Conservation (phyloP, 2,329 filamentous ascomycete genomes). For the Neodidymelliopsis sp. region DNA sequence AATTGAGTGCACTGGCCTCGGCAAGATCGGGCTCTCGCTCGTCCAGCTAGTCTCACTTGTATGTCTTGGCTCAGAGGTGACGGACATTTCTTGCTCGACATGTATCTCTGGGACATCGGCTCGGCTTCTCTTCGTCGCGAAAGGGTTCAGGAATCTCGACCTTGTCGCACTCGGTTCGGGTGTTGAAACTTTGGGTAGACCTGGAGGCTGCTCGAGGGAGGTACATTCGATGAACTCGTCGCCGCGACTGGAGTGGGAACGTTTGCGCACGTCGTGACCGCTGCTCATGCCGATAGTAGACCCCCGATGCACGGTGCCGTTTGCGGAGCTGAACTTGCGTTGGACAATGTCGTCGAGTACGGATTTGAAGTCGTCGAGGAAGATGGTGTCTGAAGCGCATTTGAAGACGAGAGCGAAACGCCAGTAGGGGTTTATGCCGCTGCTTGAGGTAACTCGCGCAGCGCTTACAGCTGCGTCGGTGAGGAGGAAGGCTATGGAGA, state of each 20-base stretch:
- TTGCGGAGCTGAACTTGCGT: slow-evolving; percentile 32
- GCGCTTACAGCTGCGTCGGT: slow-evolving; percentile 43
- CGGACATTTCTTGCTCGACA: slow-evolving; percentile 32
- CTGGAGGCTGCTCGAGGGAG: slow-evolving; percentile 17
- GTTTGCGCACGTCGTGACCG: slow-evolving; percentile 15
- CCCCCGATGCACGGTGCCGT: slow-evolving; percentile 22
- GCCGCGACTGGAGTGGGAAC: slow-evolving; percentile 26
- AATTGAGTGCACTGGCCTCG: slow-evolving; percentile 25
- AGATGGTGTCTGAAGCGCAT: slow-evolving; percentile 47
- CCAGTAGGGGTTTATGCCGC: slow-evolving; percentile 49
- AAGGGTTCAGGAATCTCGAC: slow-evolving; percentile 24
- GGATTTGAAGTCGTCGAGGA: slow-evolving; percentile 48
- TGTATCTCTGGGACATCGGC: slow-evolving; percentile 30
- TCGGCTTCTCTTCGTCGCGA: slow-evolving; percentile 16
- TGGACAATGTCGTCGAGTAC: slow-evolving; percentile 44
- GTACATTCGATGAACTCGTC: slow-evolving; percentile 31
- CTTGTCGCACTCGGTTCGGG: slow-evolving; percentile 15
- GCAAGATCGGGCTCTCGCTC: slow-evolving; percentile 27
- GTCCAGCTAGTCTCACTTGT: slow-evolving; percentile 29
- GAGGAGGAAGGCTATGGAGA: slow-evolving; percentile 42
- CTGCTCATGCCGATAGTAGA: slow-evolving; percentile 19
- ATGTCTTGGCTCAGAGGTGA: slow-evolving; percentile 29
- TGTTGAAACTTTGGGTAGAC: slow-evolving; percentile 15
- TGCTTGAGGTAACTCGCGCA: slow-evolving; percentile 31
- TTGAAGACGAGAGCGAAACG: slow-evolving; percentile 48